Conservation (phyloP, 2,329 filamentous ascomycete species). For the Penicillium nordicum region DNA sequence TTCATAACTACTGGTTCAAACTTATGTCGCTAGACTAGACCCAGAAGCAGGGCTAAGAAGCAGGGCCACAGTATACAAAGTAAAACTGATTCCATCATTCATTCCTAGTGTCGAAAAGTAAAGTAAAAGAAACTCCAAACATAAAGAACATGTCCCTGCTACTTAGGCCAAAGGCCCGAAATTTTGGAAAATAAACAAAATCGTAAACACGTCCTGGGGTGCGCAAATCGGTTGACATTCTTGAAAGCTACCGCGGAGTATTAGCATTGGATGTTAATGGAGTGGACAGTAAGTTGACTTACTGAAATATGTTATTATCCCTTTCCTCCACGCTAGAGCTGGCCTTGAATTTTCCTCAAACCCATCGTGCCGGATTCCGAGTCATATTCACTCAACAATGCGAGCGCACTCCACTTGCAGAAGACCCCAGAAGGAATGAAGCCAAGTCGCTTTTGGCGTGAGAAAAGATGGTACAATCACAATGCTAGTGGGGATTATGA, state of each 20-base stretch:
- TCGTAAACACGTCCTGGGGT: conserved; percentile 13
- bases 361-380: neutral
- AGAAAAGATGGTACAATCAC: conserved; percentile 4
- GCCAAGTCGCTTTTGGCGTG: conserved; percentile 7
- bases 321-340: conserved; percentile 37
- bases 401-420: neutral
- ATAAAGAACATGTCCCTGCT: neutral
- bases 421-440: neutral
- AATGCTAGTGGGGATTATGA: conserved; percentile 27
- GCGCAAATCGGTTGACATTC: conserved; percentile 14
- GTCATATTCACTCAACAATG: neutral
- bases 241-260: conserved; percentile 6
- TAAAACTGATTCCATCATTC: conserved; percentile 18
- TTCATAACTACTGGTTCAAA: no score
- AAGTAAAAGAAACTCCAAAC: conserved; percentile 11
- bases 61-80: neutral
- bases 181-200: conserved; percentile 14
- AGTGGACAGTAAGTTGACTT: conserved; percentile 13
- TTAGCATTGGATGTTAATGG: conserved; percentile 7
- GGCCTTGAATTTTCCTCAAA: conserved; percentile 11
- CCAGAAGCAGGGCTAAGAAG: neutral
- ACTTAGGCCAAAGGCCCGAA: conserved; percentile 5
- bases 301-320: conserved; percentile 27
- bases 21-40: neutral
- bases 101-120: conserved; percentile 13